These are phyloP conservation scores for Moelleriella libera DNA, from an alignment of 2,329 filamentous ascomycete species.

Conservation along the genomic window DNA sequence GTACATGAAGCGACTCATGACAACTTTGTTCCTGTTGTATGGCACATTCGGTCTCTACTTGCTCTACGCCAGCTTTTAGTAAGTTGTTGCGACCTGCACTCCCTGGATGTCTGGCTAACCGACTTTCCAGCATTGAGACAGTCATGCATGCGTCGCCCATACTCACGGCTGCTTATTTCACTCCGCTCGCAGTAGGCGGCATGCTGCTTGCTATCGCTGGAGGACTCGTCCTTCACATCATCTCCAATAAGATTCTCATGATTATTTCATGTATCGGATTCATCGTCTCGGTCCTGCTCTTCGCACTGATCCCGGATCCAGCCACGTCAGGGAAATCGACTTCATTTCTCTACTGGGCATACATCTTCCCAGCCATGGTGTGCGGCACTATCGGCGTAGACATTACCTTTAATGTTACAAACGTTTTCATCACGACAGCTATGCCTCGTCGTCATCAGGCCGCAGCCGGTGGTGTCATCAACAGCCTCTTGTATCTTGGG, in stretches of 20 bases:
- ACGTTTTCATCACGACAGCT: slow-evolving; percentile 63
- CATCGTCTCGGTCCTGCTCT: slow-evolving; percentile 43
- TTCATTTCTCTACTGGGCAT: slow-evolving; percentile 49
- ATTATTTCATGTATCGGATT: slow-evolving; percentile 47
- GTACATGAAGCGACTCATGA: slow-evolving; percentile 49
- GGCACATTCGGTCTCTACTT: slow-evolving; percentile 55
- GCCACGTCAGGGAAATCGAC: slow-evolving; percentile 12
- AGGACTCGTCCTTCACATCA: slow-evolving; percentile 51
- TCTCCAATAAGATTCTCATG: slow-evolving; percentile 49
- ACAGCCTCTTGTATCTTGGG: slow-evolving; percentile 55
- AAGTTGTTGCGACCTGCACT: slow-evolving; percentile 14
- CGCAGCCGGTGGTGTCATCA: slow-evolving; percentile 57
- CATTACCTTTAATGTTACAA: slow-evolving; percentile 60
- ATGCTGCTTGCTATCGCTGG: slow-evolving; percentile 48
- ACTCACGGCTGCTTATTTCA: slow-evolving; percentile 53
- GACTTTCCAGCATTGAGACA: slow-evolving; percentile 36
- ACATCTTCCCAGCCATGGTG: slow-evolving; percentile 56
- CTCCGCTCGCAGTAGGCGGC: slow-evolving; percentile 54
- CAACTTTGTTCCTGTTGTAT: slow-evolving; percentile 51
- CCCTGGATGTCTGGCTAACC: not conserved
- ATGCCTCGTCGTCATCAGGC: slow-evolving; percentile 54
- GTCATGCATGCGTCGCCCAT: slow-evolving; percentile 46
- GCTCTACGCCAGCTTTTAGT: slow-evolving; percentile 58
- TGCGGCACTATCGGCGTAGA: slow-evolving; percentile 61
- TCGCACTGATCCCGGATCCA: slow-evolving; percentile 47